phyloP scores from a whole-genome alignment of 2,329 filamentous ascomycete species.

The Xylaria arbuscula region DNA sequence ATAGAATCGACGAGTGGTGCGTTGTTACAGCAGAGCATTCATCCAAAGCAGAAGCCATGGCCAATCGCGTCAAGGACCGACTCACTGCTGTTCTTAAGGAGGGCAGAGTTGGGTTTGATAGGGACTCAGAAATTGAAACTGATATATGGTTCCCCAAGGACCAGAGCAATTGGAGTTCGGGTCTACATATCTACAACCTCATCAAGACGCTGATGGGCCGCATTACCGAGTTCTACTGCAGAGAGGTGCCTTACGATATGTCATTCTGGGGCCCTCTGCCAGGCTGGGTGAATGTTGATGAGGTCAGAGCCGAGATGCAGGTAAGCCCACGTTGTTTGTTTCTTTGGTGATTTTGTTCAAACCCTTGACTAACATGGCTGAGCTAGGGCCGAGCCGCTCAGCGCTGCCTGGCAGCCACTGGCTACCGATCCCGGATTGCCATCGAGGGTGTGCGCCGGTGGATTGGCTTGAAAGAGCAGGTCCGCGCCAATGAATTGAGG shows the following conservation, averaged over 20 bases:
- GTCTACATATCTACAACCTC: constrained; percentile 33
- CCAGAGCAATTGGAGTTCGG: constrained; percentile 28
- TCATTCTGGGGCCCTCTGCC: constrained; percentile 33
- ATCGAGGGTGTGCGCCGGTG: constrained; percentile 33
- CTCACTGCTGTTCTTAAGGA: constrained; percentile 22
- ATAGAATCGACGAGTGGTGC: constrained; percentile 32
- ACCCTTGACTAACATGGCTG: constrained; percentile 10
- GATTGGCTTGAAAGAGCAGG: constrained; percentile 18
- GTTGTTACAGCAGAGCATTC: constrained; percentile 25
- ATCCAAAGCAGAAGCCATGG: background rate
- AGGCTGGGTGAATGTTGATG: constrained; percentile 39
- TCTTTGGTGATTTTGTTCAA: background rate
- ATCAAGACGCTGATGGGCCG: constrained; percentile 38
- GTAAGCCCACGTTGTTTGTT: constrained; percentile 20
- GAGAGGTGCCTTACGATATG: background rate
- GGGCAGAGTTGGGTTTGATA: constrained; percentile 25
- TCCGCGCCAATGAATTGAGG: constrained; percentile 22
- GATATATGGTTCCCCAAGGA: constrained; percentile 33
- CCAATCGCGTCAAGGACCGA: constrained; percentile 25
- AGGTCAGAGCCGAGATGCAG: constrained; percentile 40
- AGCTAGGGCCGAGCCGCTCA: constrained; percentile 37
- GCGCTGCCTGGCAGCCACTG: constrained; percentile 33
- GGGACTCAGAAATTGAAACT: constrained; percentile 7
- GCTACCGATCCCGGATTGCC: constrained; percentile 37
- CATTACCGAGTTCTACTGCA: constrained; percentile 31